Conservation (phyloP, 306 rosid species). For the Cucurbita argyrosperma region DNA sequence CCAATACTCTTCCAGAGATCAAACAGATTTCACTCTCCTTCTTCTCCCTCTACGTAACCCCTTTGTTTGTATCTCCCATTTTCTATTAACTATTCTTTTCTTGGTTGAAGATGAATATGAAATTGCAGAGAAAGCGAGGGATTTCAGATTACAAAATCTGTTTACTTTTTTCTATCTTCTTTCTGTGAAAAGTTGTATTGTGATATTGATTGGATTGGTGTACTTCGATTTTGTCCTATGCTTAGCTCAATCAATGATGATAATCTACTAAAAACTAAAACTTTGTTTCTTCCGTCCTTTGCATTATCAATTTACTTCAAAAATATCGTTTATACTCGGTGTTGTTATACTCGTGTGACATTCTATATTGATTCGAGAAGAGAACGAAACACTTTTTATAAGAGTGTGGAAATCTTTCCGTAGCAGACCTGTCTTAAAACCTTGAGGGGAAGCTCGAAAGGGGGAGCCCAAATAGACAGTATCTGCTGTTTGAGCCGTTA, state of each 20-base stretch:
- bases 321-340: no score
- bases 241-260: not conserved
- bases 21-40: slow-evolving; percentile 16
- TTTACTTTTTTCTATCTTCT: not conserved
- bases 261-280: not conserved
- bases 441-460: no score
- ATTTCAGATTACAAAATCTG: not conserved
- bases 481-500: no score
- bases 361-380: no score
- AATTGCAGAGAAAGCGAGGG: not conserved
- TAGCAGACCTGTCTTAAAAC: no score
- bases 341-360: no score
- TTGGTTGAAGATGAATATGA: no score
- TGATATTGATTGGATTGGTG: not conserved
- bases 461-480: no score
- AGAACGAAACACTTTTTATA: no score
- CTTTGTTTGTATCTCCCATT: slow-evolving; percentile 1
- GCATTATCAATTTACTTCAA: no score
- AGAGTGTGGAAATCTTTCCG: no score
- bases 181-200: no score
- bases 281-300: not conserved
- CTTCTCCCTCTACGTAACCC: slow-evolving; percentile 1
- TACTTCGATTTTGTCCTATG: not conserved
- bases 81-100: not conserved
- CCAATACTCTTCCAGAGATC: slow-evolving; percentile 25